Percentiles rank a stretch among this genome's conserved stretches.
Conservation (phyloP, 352 stramenopile species). For the Pythium guiyangense region DNA sequence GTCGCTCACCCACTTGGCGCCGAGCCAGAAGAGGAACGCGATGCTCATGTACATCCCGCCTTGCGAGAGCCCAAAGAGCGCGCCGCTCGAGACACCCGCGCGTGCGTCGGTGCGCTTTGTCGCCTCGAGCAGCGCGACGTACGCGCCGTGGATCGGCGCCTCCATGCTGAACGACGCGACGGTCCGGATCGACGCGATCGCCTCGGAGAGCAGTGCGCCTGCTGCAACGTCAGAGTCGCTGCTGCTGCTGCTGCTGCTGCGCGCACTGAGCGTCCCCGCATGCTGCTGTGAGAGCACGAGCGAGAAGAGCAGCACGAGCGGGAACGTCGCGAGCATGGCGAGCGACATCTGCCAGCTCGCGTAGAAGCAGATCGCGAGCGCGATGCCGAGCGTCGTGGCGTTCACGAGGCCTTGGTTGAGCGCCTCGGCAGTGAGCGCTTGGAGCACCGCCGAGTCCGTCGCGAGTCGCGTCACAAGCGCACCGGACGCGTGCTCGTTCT, state of each 20-base stretch:
- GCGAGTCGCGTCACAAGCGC: conserved; percentile 60
- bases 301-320: conserved; percentile 25
- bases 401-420: conserved; percentile 57
- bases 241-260: conserved; percentile 39
- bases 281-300: conserved; percentile 39
- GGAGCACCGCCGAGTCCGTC: conserved; percentile 68
- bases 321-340: conserved; percentile 24
- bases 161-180: conserved; percentile 37
- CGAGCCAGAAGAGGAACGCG: conserved; percentile 67
- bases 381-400: conserved; percentile 49
- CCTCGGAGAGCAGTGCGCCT: conserved; percentile 33
- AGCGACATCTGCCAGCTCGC: conserved; percentile 65
- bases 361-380: conserved; percentile 41
- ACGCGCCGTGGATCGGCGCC: conserved; percentile 21
- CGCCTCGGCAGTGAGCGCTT: conserved; percentile 67
- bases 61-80: conserved; percentile 48
- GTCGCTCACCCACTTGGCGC: conserved; percentile 38
- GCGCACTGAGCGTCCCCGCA: conserved; percentile 26
- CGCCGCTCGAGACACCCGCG: conserved; percentile 26
- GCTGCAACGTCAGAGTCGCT: conserved; percentile 29
- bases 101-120: conserved; percentile 24
- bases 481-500: conserved; percentile 49
- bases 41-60: conserved; percentile 48
- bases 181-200: conserved; percentile 52
- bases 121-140: conserved; percentile 19